phyloP scores from a whole-genome alignment of 257 asterid genomes.

The Jasminum sambac region DNA sequence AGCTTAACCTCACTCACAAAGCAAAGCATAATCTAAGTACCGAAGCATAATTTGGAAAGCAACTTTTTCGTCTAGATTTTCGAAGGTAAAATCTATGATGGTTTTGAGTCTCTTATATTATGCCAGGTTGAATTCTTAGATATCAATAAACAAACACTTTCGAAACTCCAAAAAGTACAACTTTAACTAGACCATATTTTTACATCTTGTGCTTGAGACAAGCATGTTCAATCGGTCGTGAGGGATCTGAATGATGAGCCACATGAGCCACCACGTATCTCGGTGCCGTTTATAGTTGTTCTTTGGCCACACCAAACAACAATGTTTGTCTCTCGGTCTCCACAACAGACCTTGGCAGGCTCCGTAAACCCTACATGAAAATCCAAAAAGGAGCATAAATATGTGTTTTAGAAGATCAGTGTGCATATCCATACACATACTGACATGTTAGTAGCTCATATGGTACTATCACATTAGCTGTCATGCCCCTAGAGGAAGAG shows the following conservation, averaged over 20 bases:
- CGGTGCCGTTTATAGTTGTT: slow-evolving; percentile 30
- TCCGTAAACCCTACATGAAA: slow-evolving; percentile 39
- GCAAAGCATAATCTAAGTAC: too few relatives aligned
- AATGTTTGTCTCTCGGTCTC: slow-evolving; percentile 29
- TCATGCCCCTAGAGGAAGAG: too few relatives aligned
- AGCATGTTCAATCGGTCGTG: slow-evolving; percentile 30
- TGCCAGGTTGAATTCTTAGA: too few relatives aligned
- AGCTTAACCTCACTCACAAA: too few relatives aligned
- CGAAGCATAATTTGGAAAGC: too few relatives aligned
- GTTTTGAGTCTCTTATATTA: too few relatives aligned
- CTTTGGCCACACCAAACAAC: slow-evolving; percentile 48
- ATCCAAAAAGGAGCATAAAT: background rate
- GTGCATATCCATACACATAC: too few relatives aligned
- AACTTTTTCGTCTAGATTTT: too few relatives aligned
- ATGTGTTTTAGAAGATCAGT: background rate
- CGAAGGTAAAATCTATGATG: too few relatives aligned
- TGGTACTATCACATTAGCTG: too few relatives aligned
- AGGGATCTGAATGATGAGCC: slow-evolving; percentile 47
- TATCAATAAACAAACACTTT: background rate
- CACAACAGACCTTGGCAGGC: slow-evolving; percentile 45
- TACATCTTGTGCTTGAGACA: slow-evolving; percentile 33
- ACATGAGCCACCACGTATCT: slow-evolving; percentile 40
- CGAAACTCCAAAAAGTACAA: background rate
- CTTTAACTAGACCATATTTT: background rate
- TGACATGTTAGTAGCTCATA: too few relatives aligned